Evolutionary conservation across 2,329 filamentous ascomycete genomes (phyloP), one percentile per base, ranked within the genome.

Genomic region (Aspergillus alliaceus): DNA sequence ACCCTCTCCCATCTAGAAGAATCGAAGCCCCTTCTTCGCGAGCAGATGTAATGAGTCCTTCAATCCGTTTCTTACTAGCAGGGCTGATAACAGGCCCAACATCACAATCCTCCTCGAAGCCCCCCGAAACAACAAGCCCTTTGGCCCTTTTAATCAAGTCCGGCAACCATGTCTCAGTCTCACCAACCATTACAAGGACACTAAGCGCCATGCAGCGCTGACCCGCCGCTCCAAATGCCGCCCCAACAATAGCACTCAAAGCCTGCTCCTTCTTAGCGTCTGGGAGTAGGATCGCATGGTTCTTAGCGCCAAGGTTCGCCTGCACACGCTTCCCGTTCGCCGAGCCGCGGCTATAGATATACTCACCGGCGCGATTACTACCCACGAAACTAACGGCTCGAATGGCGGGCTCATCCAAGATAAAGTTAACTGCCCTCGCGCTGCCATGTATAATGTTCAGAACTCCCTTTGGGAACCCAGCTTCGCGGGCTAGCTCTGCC

Each of bases 201-300:
- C 84, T 87, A 47, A 89, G 75, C 32, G 86, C 86, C 86, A 89
- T 89, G 69, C 86, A 89, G 57, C 86, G 79, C 75, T 89, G 86
- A 8, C 86, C 86, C 37, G 86, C 86, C 59, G 86, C 86, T 65
- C 86, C 86, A 59, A 89, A 89, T 2, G 86, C 86, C 44, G 86
- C 86, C 59, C 86, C 86, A 6, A 83, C 80, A 69, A 89, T 87
- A 31, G 85, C 84, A 66, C 88, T 87, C 44, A 89, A 71, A 3
- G 85, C 80, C 57, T 87, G 84, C 74, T 88, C 87, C 80, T 87
- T 88, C 77, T 88, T 87, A 77, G 81, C 84, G 72, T 89, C 86
- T 1, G 86, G 86, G 27, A 89, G 77, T 24, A 89, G 80, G 47
- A 84, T 84, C 40, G 85, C 86, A 70, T 89, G 86, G 77, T 89